Conservation (phyloP, 1,284 basidiomycete species). For the Pseudozyma hubeiensis region DNA sequence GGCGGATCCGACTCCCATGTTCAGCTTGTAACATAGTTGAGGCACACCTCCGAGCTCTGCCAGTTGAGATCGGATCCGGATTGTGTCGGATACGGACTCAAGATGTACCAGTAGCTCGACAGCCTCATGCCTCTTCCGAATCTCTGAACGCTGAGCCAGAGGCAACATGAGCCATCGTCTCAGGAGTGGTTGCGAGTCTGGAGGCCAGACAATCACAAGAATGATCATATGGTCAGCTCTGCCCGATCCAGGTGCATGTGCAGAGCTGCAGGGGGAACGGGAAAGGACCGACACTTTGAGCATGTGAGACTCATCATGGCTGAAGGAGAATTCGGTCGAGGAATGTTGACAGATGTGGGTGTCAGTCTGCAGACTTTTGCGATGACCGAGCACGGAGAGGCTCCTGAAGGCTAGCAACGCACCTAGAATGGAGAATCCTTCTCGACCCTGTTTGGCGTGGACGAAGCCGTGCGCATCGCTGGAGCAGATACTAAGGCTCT, state of each 20-base stretch:
- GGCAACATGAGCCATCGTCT: constrained; percentile 45
- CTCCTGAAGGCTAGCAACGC: neutral
- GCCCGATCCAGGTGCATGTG: too few relatives aligned
- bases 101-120: constrained; percentile 35
- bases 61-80: constrained; percentile 19
- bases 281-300: constrained; percentile 25
- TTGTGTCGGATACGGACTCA: constrained; percentile 22
- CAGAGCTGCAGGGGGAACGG: neutral
- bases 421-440: constrained; percentile 46
- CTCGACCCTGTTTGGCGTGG: constrained; percentile 28
- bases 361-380: too few relatives aligned
- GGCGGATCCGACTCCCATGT: constrained; percentile 28
- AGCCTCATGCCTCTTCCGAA: constrained; percentile 35
- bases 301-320: constrained; percentile 35
- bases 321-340: neutral
- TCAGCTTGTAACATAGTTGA: constrained; percentile 25
- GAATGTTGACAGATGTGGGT: too few relatives aligned
- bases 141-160: constrained; percentile 17
- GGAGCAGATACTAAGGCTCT: constrained; percentile 40
- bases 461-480: constrained; percentile 38
- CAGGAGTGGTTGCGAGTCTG: constrained; percentile 36
- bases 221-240: too few relatives aligned
- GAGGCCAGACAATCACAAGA: neutral
- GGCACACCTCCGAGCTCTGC: constrained; percentile 28
- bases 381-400: too few relatives aligned